phyloP scores from a whole-genome alignment of 2,329 filamentous ascomycete species.

The Cercospora janseana region DNA sequence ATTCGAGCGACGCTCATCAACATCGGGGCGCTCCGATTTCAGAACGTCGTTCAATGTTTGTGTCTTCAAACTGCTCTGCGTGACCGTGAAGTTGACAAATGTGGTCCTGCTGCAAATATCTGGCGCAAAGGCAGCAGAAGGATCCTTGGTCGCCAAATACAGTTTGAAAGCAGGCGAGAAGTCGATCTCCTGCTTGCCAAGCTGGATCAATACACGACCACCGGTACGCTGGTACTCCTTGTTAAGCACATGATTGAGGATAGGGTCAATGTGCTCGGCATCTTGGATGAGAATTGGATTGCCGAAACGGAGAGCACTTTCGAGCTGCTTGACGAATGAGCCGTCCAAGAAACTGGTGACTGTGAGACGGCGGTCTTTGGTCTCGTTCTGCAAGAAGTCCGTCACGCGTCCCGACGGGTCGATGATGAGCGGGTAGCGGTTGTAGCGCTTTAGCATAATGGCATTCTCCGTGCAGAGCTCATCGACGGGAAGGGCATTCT shows the following conservation, averaged over 20 bases:
- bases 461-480: constrained; percentile 98
- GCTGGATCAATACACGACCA: constrained; percentile 94
- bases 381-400: constrained; percentile 93
- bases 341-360: constrained; percentile 98
- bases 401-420: constrained; percentile 93
- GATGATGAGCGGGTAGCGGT: constrained; percentile 96
- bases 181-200: constrained; percentile 98
- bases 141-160: constrained; percentile 92
- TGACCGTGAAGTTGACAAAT: constrained; percentile 99
- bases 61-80: constrained; percentile 96
- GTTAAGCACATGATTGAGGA: constrained; percentile 97
- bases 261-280: constrained; percentile 92
- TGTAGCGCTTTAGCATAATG: constrained; percentile 95
- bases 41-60: constrained; percentile 96
- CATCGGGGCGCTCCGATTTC: constrained; percentile 94
- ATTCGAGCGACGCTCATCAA: constrained; percentile 93
- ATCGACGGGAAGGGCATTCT: constrained; percentile 88
- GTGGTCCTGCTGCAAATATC: constrained; percentile 98
- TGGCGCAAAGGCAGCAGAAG: constrained; percentile 90
- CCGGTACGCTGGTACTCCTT: constrained; percentile 99
- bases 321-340: constrained; percentile 95
- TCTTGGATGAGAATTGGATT: constrained; percentile 99
- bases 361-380: constrained; percentile 86
- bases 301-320: constrained; percentile 94
- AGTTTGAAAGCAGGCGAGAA: constrained; percentile 96